These are phyloP conservation scores for Cercospora citrullina DNA, from an alignment of 2,329 filamentous ascomycete genomes.

Conservation along the genomic window DNA sequence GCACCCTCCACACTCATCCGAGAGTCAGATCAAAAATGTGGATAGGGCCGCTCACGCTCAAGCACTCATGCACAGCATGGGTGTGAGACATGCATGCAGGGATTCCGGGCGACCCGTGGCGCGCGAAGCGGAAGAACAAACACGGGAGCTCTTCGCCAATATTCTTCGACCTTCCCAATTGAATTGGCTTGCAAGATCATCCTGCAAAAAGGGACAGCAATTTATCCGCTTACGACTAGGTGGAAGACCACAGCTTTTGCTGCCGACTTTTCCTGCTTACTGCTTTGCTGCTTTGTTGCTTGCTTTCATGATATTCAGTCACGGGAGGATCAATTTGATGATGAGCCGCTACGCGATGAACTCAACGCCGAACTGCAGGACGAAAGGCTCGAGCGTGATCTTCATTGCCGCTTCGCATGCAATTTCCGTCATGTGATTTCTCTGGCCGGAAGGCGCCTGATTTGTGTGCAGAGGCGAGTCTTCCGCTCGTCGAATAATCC, in stretches of 20 bases:
- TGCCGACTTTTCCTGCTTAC: neutral
- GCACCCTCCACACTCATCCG: neutral
- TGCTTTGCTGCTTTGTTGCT: neutral
- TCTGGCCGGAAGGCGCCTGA: neutral
- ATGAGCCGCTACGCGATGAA: conserved; percentile 16
- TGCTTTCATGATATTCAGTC: neutral
- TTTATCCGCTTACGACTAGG: neutral
- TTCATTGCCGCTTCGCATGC: conserved; percentile 14
- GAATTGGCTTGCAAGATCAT: neutral
- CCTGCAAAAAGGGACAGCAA: neutral
- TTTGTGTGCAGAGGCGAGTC: neutral
- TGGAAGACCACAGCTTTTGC: neutral
- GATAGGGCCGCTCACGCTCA: neutral
- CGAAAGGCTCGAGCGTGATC: conserved; percentile 10
- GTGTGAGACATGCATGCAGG: conserved; percentile 12
- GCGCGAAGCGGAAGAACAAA: neutral
- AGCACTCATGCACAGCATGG: neutral
- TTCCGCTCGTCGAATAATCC: neutral
- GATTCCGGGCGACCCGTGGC: neutral
- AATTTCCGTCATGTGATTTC: conserved; percentile 12
- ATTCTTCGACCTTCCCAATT: conserved; percentile 2
- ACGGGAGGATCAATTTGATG: conserved; percentile 6
- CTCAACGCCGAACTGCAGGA: conserved; percentile 15
- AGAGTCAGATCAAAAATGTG: neutral
- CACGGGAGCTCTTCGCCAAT: neutral